These are phyloP conservation scores for Polymyxa betae DNA, from an alignment of 208 protist species.

Conservation along the genomic window DNA sequence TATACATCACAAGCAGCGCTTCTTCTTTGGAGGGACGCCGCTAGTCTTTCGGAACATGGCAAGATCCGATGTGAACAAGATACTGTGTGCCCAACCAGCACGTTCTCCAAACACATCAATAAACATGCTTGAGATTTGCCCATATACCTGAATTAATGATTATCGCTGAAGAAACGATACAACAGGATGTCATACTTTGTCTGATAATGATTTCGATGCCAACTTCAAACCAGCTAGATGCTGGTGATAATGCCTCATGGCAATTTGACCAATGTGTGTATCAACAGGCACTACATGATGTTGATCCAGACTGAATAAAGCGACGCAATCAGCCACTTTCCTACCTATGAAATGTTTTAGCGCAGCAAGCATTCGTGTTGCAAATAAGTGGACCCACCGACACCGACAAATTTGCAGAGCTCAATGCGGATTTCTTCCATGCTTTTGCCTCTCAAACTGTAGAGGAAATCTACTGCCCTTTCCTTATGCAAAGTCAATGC, in stretches of 20 bases:
- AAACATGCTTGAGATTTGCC: neutral
- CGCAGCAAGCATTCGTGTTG: neutral
- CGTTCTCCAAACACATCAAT: constrained; percentile 9
- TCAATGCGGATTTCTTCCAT: neutral
- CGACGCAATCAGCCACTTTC: constrained; percentile 63
- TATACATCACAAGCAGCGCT: neutral
- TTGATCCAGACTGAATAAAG: constrained; percentile 61
- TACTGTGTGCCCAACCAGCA: constrained; percentile 60
- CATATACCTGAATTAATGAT: neutral
- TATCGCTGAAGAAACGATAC: too few species aligned
- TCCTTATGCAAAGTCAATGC: neutral
- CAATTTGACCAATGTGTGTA: constrained; percentile 58
- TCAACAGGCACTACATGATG: constrained; percentile 9
- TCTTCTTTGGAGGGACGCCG: neutral
- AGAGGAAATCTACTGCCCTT: constrained; percentile 4
- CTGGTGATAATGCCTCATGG: constrained; percentile 29
- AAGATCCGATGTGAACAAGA: constrained; percentile 59
- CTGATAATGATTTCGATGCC: neutral
- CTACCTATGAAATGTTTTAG: neutral
- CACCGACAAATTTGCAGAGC: constrained; percentile 18
- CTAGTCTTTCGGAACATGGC: neutral
- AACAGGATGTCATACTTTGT: neutral
- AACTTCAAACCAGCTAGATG: constrained; percentile 19
- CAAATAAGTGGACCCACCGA: neutral
- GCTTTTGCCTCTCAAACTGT: neutral